A percentile compares a stretch with the other conserved stretches of the same genome.
These are phyloP conservation scores for Nyctanthes arbortristis DNA, from an alignment of 257 asterid species.

Conservation along the genomic window DNA sequence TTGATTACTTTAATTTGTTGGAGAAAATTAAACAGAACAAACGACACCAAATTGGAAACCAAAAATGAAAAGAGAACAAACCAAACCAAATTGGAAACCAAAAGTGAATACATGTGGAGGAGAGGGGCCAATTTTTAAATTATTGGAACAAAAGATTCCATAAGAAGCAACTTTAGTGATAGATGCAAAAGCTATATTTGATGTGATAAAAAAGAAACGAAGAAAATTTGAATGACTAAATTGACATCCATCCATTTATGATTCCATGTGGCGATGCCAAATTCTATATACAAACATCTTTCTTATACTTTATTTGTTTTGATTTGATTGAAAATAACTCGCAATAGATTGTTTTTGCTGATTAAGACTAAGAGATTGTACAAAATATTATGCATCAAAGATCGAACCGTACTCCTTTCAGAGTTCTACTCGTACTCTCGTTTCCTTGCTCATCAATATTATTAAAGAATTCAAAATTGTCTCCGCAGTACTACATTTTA, in stretches of 20 bases:
- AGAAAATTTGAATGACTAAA: not conserved
- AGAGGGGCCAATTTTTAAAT: not conserved
- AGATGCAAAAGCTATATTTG: not conserved
- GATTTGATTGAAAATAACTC: slow-evolving; percentile 1
- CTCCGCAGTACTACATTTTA: too few species aligned
- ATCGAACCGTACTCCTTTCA: not conserved
- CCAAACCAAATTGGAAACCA: too few species aligned
- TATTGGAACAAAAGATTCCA: not conserved
- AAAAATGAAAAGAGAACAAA: too few species aligned
- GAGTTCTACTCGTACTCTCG: not conserved
- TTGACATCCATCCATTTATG: not conserved
- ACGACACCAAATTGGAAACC: too few species aligned
- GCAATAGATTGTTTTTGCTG: not conserved
- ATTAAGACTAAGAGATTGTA: not conserved
- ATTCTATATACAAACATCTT: not conserved
- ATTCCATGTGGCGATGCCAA: not conserved
- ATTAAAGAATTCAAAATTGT: not conserved
- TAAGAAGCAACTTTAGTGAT: not conserved
- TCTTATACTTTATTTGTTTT: not conserved
- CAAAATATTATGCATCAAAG: not conserved
- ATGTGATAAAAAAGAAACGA: not conserved
- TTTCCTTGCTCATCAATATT: not conserved
- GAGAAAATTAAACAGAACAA: too few species aligned
- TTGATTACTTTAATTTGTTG: too few species aligned
- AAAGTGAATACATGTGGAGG: too few species aligned